Conservation (phyloP, 169 alveolate genomes). For the Eimeria praecox region DNA sequence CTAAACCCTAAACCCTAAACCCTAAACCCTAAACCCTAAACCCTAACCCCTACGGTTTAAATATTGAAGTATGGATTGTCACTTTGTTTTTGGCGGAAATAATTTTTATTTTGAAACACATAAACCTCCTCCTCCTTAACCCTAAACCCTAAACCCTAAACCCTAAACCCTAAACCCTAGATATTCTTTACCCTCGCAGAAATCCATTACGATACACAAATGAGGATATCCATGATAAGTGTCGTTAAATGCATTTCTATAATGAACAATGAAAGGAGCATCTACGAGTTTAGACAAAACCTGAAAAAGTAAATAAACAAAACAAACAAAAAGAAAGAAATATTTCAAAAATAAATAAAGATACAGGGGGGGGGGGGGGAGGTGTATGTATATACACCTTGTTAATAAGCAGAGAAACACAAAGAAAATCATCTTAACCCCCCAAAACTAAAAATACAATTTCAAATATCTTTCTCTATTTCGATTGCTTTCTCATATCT, state of each 20-base stretch:
- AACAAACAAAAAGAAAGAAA: neutral
- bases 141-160: neutral
- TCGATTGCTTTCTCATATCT: no score
- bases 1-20: neutral
- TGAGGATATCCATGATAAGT: slow-evolving; percentile 77
- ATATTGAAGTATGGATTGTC: no score
- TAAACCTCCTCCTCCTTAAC: no score
- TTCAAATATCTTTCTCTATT: no score
- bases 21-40: neutral
- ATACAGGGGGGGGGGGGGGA: no score
- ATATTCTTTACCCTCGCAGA: slow-evolving; percentile 92
- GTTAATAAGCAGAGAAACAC: neutral
- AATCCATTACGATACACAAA: slow-evolving; percentile 94
- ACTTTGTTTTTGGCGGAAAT: no score
- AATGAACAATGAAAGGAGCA: slow-evolving; percentile 77
- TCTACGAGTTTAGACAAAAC: slow-evolving; percentile 77
- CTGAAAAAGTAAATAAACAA: neutral
- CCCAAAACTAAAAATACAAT: no score
- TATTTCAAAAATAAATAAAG: neutral
- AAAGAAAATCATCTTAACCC: no score
- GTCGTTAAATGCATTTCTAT: slow-evolving; percentile 72
- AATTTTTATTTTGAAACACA: no score
- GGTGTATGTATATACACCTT: no score
- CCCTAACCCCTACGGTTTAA: no score
- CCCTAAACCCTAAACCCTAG: neutral